Base-by-base conservation (phyloP, 164 flowering plant species). In the Piper betle region DNA sequence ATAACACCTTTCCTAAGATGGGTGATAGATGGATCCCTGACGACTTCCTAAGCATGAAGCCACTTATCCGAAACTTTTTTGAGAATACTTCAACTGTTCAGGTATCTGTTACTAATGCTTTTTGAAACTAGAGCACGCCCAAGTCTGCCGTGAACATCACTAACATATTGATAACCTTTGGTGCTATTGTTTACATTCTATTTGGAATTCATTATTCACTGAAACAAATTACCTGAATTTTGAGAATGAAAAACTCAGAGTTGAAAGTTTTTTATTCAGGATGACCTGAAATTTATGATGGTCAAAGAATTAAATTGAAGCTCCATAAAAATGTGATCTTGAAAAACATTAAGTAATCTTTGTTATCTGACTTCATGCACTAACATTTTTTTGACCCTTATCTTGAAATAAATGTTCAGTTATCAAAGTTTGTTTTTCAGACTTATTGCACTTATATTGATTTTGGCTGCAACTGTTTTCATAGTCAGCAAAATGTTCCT, bases 1-100 rank as follows among this genome's bases (percentile, higher is more conserved):
- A 59, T 68, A 93, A 93, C 71, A 93, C 99, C 53, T 93, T 93
- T 63, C 99, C 99, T 0, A 90, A 82, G 79, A 93, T 93, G 99
- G 99, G 97, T n/a, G 92, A 93, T 68, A 69, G 74, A 38, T 93
- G 97, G 97, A 81, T 91, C 65, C 99, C 96, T 38, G 88, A 88
- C 52, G 89, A 79, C 56, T 70, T 88, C 62, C 78, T 93, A 33
- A 77, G 75, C 53, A 71, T 93, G 91, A 79, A 85, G 73, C 97
- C 99, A 42, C 75, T 86, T 20, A 67, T 86, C 19, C 88, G 93
- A 48, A 93, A 90, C 71, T 90, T 92, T 74, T 89, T 92, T 79
- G 97, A 92, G 79, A 89, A 90, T 67, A 88, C 97, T 53, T 72
- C 98, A 52, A 86, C 85, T 2, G 97, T 93, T 53, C 97, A 93